Evolutionary conservation across 1,284 basidiomycete genomes (phyloP), one percentile per base, ranked within the genome.

Genomic region (Ceratobasidium sp.): DNA sequence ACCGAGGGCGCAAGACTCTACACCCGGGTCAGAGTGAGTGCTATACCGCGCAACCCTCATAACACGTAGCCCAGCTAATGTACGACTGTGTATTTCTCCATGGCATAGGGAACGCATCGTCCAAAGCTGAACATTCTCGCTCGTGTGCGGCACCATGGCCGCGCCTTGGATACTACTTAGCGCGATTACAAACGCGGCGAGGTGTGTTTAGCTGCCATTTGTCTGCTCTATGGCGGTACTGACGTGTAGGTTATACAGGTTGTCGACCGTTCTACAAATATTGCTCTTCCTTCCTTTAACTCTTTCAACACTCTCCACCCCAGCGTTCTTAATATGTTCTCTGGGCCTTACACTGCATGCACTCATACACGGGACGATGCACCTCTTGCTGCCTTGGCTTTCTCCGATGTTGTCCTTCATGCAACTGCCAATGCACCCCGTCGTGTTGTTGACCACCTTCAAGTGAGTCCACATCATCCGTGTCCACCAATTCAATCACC

Each of bases 281-380:
- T 83, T 95, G 72, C 85, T 94, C 33, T 94, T 90, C 80, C 86
- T 95, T 64, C 92, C 93, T 1, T 83, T 95, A 72, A 93, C 89
- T 48, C 84, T 91, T 76, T 91, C 89, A 73, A 94, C 90, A 4
- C 84, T 95, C 74, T 91, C 90, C 49, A 88, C 86, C 30, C 84
- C 89, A 36, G 91, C 91, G 0, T 92, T 95, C 77, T 86, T 95
- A 38, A 83, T 93, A 46, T 85, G 93, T 46, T 94, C 92, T 11
- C 83, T 95, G 54, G 86, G 94, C 18, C 84, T 94, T 60, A 88
- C 90, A 76, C 78, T 86, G 40, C 90, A 77, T 51, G 74, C 76
- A 3, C 58, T 77, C 49, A 74, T 77, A 25, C 71, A 79, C 70
- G 51, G 76, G 53, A 72, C 76, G 16, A 69, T 76, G 51, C 72